Evolutionary conservation across 768 basidiomycete genomes (phyloP).

Genomic region (Phanerodontia chrysosporium): DNA sequence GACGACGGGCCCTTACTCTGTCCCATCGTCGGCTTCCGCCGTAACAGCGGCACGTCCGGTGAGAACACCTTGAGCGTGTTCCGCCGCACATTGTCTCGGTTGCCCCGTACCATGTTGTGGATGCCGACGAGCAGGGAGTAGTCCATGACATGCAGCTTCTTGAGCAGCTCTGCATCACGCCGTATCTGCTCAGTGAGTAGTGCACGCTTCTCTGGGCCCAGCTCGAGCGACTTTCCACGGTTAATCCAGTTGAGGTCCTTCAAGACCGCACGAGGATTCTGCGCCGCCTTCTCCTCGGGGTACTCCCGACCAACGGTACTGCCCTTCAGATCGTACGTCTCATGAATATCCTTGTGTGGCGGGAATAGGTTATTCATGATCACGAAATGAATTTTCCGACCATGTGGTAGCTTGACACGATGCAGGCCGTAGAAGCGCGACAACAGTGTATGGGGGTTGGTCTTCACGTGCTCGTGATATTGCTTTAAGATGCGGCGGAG

Average conservation of each 20-base stretch:
- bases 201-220: constrained; percentile 96
- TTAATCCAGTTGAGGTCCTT: constrained; percentile 98
- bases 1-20: constrained; percentile 50
- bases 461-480: constrained; percentile 82
- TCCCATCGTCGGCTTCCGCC: constrained; percentile 48
- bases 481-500: constrained; percentile 76
- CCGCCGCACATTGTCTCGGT: constrained; percentile 85
- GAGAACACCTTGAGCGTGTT: constrained; percentile 92
- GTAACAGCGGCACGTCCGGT: constrained; percentile 64
- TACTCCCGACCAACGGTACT: constrained; percentile 87
- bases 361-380: constrained; percentile 99
- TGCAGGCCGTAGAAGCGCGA: constrained; percentile 97
- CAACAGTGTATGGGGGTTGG: constrained; percentile 89
- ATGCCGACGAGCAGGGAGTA: constrained; percentile 93
- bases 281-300: constrained; percentile 70
- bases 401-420: constrained; percentile 91
- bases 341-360: constrained; percentile 94
- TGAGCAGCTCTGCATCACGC: constrained; percentile 83
- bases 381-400: constrained; percentile 96
- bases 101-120: constrained; percentile 87
- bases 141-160: constrained; percentile 87
- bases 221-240: constrained; percentile 66
- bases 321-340: constrained; percentile 96
- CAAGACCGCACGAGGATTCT: constrained; percentile 84
- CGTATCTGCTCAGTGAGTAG: constrained; percentile 87